A percentile compares a stretch with the other conserved stretches of the same genome.
phyloP scores from a whole-genome alignment of 169 alveolate species.

The Fabrea salina region DNA sequence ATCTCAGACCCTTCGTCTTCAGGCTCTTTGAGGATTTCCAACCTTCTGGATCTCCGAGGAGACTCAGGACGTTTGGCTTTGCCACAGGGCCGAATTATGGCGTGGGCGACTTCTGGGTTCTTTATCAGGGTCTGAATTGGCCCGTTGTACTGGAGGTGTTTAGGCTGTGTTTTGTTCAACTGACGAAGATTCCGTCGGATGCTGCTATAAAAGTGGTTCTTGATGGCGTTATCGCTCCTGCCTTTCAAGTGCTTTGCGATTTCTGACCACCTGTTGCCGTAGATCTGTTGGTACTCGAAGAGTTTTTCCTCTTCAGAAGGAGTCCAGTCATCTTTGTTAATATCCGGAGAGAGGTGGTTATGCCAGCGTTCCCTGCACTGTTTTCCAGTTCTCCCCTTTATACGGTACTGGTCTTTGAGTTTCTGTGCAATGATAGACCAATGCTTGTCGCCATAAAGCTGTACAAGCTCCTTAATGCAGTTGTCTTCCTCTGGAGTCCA shows the following conservation, averaged over 20 bases:
- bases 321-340: constrained; percentile 77
- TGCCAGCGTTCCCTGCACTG: constrained; percentile 82
- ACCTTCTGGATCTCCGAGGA: too few relatives aligned
- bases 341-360: constrained; percentile 74
- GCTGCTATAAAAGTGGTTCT: constrained; percentile 52
- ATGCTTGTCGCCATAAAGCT: background rate
- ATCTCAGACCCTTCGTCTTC: too few relatives aligned
- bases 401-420: background rate
- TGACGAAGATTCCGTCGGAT: background rate
- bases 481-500: background rate
- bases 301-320: constrained; percentile 72
- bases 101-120: too few relatives aligned
- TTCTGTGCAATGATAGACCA: background rate
- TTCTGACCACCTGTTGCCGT: constrained; percentile 74
- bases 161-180: background rate
- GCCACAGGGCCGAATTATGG: too few relatives aligned
- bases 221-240: constrained; percentile 76
- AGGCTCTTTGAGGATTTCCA: too few relatives aligned
- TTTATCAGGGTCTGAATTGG: background rate
- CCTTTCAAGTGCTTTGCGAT: constrained; percentile 71
- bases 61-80: too few relatives aligned
- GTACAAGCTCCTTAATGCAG: background rate
- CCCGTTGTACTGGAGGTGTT: background rate
- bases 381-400: constrained; percentile 70
- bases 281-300: background rate